Evolutionary conservation across 805 yeast genomes (phyloP).

Genomic region (Metschnikowia similis): DNA sequence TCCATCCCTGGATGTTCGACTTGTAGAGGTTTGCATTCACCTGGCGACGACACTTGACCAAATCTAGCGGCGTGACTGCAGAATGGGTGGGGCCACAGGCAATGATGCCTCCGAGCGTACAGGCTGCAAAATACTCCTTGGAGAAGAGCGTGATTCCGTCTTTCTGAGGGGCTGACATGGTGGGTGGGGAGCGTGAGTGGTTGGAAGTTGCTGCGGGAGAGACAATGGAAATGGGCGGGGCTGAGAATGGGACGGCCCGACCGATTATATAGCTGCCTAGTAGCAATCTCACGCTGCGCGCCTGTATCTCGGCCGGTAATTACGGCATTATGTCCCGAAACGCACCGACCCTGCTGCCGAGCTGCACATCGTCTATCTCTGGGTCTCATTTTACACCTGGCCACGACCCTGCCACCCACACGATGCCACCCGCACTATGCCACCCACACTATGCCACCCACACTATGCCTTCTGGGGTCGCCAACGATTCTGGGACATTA

Average conservation of each 20-base stretch:
- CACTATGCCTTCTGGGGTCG: no score
- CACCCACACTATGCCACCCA: no score
- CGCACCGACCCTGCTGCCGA: not conserved
- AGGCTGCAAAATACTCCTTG: slow-evolving; percentile 62
- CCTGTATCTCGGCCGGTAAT: slow-evolving; percentile 5
- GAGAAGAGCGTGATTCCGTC: slow-evolving; percentile 49
- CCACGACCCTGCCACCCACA: no score
- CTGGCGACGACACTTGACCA: slow-evolving; percentile 91
- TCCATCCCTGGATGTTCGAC: slow-evolving; percentile 81
- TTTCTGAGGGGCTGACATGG: slow-evolving; percentile 14
- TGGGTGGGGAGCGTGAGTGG: not conserved
- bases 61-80: slow-evolving; percentile 85
- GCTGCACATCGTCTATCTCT: no score
- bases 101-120: slow-evolving; percentile 71
- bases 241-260: no score
- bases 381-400: no score
- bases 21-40: slow-evolving; percentile 70
- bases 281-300: slow-evolving; percentile 5
- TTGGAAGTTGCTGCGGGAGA: not conserved
- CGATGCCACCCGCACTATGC: no score
- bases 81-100: slow-evolving; percentile 99
- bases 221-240: no score
- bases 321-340: slow-evolving; percentile 1
- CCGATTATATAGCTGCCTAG: not conserved
- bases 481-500: no score